Evolutionary conservation across 306 rosid genomes (phyloP), one percentile per base, ranked within the genome.

Genomic region (Cucurbita ficifolia): DNA sequence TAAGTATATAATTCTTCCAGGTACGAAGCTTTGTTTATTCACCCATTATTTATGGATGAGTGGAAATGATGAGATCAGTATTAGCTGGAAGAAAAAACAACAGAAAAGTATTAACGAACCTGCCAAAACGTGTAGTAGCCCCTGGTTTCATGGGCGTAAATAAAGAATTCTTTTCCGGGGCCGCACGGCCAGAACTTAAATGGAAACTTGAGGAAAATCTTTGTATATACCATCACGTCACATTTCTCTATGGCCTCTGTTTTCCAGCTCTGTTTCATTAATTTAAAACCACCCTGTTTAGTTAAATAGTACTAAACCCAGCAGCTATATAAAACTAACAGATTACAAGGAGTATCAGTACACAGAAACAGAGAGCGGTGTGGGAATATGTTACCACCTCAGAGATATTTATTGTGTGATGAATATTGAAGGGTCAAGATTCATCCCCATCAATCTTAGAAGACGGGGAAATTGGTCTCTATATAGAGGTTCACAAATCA

Each of bases 61-160:
- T 45, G 24, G 13, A 46, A 53, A 21, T 14, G 19, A 18, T 64
- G 71, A 70, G 54, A 50, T 50, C 9, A 70, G 74, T 24, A 24
- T 48, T 70, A 70, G 74, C 74, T 70, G 74, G 74, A 53, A 42
- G 39, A 38, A 11, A 19, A 56, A 68, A 51, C 62, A 53, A 48
- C 55, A 29, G 45, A 24, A 24, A 10, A 10, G 49, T 39, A 8
- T 42, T 42, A 72, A 72, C 84, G 49, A 78, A 94, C 99, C 99
- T 94, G 99, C 99, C 99, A 94, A 89, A 94, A 94, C 71, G 99
- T 94, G 87, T 87, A 94, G 81, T 94, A 90, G 77, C 99, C 99
- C 84, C 99, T 85, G 55, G 85, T 72, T 76, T 94, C 99, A 76
- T 94, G 97, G 78, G 99, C 99, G 83, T 90, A 94, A 73, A 94